Conservation (phyloP, 2,329 filamentous ascomycete species). For the Colletotrichum neosansevieriae region DNA sequence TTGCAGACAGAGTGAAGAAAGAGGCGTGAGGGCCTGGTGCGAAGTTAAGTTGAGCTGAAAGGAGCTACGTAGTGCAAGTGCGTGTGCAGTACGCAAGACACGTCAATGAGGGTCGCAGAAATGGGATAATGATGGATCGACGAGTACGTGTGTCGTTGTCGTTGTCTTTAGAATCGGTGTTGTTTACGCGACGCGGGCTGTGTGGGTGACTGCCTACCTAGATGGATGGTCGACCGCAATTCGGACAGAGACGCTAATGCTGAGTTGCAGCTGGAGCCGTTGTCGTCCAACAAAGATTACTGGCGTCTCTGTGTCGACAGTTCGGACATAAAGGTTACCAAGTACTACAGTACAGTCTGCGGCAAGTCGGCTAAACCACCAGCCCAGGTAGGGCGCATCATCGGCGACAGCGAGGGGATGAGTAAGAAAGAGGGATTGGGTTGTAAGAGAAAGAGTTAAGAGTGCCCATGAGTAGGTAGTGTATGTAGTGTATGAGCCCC, state of each 20-base stretch:
- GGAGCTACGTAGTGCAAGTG: slow-evolving; percentile 1
- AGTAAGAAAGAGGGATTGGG: slow-evolving; percentile 8
- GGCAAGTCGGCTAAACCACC: slow-evolving; percentile 19
- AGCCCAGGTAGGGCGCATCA: not conserved
- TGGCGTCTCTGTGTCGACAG: not conserved
- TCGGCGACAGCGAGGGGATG: not conserved
- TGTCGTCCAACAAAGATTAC: not conserved
- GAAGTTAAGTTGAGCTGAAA: slow-evolving; percentile 19
- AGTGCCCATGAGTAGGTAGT: too few species aligned
- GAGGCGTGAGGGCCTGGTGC: slow-evolving; percentile 15
- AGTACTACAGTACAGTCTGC: not conserved
- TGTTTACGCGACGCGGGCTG: not conserved
- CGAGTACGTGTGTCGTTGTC: not conserved
- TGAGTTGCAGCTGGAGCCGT: not conserved
- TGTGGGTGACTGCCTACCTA: not conserved
- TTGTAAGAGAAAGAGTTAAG: slow-evolving; percentile 13
- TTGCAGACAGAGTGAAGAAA: slow-evolving; percentile 16
- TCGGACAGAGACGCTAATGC: slow-evolving; percentile 6
- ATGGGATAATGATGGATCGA: not conserved
- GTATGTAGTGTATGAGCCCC: slow-evolving; percentile 12
- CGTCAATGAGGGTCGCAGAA: slow-evolving; percentile 3
- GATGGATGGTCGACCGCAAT: not conserved
- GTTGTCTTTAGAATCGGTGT: not conserved
- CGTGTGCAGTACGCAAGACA: slow-evolving; percentile 14
- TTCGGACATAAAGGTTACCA: too few species aligned